Base-by-base conservation (phyloP, 2,329 filamentous ascomycete genomes). In the Pochonia chlamydosporia region DNA sequence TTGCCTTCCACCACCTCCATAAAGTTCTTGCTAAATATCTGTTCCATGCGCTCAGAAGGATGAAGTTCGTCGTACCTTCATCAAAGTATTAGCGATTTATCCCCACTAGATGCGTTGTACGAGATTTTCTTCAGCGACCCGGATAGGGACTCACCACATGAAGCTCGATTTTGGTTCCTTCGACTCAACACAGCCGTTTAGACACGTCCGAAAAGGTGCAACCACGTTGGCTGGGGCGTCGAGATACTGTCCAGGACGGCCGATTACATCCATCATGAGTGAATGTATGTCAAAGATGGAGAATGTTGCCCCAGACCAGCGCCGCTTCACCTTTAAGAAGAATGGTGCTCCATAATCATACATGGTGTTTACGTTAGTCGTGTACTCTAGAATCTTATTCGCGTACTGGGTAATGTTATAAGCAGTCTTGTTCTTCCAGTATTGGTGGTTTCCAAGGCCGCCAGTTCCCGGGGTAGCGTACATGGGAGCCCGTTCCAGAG, bases 251-350 rank as follows among this genome's bases (percentile, higher is more conserved):
- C 63, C 58, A 0, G 87, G 86, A 43, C 81, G 65, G 42, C 75
- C 65, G 55, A 82, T 78, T 36, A 91, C 82, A 57, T 90, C 82
- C 3, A 72, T 68, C 44, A 89, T 67, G 54, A 88, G 66, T 26
- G 67, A 70, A 63, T 89, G 78, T 26, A 84, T 78, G 61, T 92
- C 79, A 58, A 87, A 84, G 37, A 87, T 61, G 3, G 81, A 80
- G 48, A 91, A 69, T 2, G 74, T 74, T 1, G 83, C 81, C 2
- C 73, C 80, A 0, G 73, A 75, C 71, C 77, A 81, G 4, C 76
- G 67, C 40, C 63, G 62, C 52, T 67, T 62, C 44, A 76, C 55
- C 13, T 67, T 40, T 1, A 68, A 44, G 52, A 78, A 62, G 54
- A 72, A 73, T 2, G 75, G 68, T n/a, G 64, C 71, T 39, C 74